These are phyloP conservation scores for Biscogniauxia marginata DNA, from an alignment of 2,329 filamentous ascomycete genomes.

Conservation along the genomic window DNA sequence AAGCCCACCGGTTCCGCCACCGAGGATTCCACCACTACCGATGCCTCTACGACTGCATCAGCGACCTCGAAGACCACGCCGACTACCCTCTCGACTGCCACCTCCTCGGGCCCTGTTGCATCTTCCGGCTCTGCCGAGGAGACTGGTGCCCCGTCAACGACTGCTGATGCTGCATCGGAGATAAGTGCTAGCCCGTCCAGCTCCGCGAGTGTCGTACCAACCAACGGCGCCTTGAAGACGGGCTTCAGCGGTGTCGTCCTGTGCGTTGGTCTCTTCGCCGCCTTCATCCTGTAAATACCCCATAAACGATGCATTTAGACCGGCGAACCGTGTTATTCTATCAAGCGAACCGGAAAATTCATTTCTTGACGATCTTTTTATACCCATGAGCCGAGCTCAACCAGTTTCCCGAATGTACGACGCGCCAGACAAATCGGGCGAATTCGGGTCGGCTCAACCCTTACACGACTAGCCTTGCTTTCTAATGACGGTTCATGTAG, in stretches of 20 bases:
- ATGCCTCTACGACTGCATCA: constrained; percentile 2
- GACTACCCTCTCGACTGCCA: constrained; percentile 18
- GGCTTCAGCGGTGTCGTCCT: constrained; percentile 25
- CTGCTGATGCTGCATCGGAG: constrained; percentile 8
- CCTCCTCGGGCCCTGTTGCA: constrained; percentile 20
- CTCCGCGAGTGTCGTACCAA: constrained; percentile 9
- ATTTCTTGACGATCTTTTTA: constrained; percentile 24
- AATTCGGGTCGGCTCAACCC: constrained; percentile 10
- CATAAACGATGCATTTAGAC: neutral
- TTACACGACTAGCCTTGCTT: neutral
- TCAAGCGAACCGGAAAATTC: constrained; percentile 22
- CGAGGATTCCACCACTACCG: constrained; percentile 15
- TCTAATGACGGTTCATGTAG: neutral
- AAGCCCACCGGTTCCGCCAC: constrained; percentile 10
- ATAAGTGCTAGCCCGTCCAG: constrained; percentile 9
- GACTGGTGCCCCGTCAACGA: constrained; percentile 13
- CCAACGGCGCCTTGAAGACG: constrained; percentile 24
- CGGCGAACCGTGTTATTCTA: neutral
- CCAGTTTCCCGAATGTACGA: constrained; percentile 9
- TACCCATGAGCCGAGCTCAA: constrained; percentile 19
- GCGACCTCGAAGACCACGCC: no score
- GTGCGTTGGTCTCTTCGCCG: constrained; percentile 27
- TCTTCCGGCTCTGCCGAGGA: no score
- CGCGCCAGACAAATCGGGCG: neutral
- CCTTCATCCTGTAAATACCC: constrained; percentile 26